Evolutionary conservation across 306 rosid genomes (phyloP).

Genomic region (Malus orientalis): DNA sequence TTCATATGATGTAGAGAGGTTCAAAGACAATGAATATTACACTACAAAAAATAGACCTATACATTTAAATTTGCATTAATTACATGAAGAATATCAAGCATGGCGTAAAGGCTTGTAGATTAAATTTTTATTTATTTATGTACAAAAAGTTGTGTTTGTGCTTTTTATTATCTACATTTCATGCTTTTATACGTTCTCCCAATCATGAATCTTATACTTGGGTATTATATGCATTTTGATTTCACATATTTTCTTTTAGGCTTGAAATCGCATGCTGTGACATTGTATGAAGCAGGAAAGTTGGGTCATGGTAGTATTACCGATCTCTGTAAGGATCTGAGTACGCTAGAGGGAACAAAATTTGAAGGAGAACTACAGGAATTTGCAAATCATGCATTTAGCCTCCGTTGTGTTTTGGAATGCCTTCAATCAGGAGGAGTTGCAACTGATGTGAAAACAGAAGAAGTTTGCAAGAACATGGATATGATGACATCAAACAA

Average conservation of each 20-base stretch:
- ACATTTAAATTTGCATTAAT: background rate
- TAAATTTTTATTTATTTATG: background rate
- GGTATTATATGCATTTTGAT: background rate
- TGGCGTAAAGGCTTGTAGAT: background rate
- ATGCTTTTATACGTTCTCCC: slow-evolving; percentile 2
- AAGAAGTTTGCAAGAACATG: slow-evolving; percentile 32
- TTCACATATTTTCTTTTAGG: slow-evolving; percentile 41
- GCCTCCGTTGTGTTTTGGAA: slow-evolving; percentile 86
- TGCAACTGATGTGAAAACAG: slow-evolving; percentile 32
- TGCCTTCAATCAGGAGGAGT: slow-evolving; percentile 85
- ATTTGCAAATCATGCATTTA: slow-evolving; percentile 92
- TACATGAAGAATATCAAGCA: background rate
- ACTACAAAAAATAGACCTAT: background rate
- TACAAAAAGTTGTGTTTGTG: background rate
- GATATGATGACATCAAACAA: slow-evolving; percentile 32
- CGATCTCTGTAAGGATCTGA: slow-evolving; percentile 92
- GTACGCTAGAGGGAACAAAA: slow-evolving; percentile 74
- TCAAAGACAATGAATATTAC: background rate
- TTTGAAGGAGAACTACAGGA: slow-evolving; percentile 96
- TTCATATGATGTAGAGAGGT: background rate
- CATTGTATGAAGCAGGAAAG: slow-evolving; percentile 93
- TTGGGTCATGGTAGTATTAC: slow-evolving; percentile 83
- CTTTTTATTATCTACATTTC: background rate
- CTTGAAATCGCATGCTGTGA: slow-evolving; percentile 95
- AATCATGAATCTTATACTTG: background rate